Evolutionary conservation across 2,329 filamentous ascomycete species (phyloP).

Genomic region (Xylariaceae sp.): DNA sequence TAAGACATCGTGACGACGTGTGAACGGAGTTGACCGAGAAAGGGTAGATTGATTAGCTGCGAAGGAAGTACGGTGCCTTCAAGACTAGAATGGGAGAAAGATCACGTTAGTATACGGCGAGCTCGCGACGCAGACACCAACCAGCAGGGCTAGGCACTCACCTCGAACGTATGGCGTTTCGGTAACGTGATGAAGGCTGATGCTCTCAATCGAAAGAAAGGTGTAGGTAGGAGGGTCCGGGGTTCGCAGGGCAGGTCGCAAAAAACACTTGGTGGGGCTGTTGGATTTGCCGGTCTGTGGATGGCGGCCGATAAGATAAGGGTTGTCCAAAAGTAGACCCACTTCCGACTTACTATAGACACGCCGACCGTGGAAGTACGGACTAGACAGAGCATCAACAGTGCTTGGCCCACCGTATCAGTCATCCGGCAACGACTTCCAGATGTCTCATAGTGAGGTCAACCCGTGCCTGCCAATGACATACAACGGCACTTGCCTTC

Average conservation of each 20-base stretch:
- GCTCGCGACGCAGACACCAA: background rate
- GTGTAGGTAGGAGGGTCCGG: background rate
- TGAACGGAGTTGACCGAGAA: slow-evolving; percentile 21
- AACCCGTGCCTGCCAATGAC: too few species aligned
- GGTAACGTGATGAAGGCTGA: slow-evolving; percentile 61
- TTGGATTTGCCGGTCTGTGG: slow-evolving; percentile 15
- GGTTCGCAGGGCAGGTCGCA: slow-evolving; percentile 13
- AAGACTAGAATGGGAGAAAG: slow-evolving; percentile 67
- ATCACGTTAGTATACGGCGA: background rate
- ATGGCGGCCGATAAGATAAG: slow-evolving; percentile 23
- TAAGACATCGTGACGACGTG: slow-evolving; percentile 68
- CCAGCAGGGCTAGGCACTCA: slow-evolving; percentile 9
- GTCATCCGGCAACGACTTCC: background rate
- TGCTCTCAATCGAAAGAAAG: slow-evolving; percentile 7
- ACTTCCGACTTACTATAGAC: background rate
- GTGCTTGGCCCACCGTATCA: background rate
- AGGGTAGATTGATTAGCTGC: slow-evolving; percentile 8
- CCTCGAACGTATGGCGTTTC: slow-evolving; percentile 44
- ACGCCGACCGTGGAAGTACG: background rate
- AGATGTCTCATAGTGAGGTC: too few species aligned
- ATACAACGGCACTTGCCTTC: too few species aligned
- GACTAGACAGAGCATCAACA: too few species aligned
- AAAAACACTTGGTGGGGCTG: slow-evolving; percentile 7
- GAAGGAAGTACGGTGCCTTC: slow-evolving; percentile 46
- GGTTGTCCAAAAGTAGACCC: slow-evolving; percentile 3